Conservation (phyloP, 225 moss, liverwort and hornwort genomes). For the Anthoceros angustus region DNA sequence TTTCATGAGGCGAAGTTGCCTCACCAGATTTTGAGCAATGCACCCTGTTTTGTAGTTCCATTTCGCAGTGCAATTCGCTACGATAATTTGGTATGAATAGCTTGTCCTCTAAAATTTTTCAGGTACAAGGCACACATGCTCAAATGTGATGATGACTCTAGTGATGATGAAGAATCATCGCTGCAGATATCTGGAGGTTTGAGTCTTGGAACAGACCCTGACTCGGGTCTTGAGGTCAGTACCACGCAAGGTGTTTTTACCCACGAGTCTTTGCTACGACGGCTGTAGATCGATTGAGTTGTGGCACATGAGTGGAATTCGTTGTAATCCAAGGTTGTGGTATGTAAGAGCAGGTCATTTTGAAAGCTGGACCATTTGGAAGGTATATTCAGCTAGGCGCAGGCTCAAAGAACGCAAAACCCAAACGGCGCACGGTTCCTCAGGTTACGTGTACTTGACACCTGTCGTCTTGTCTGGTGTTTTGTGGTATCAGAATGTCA, state of each 20-base stretch:
- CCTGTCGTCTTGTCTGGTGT: not conserved
- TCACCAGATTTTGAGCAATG: not conserved
- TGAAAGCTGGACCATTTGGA: constrained; percentile 82
- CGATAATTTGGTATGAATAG: constrained; percentile 7
- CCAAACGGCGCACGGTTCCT: constrained; percentile 65
- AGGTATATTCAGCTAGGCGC: constrained; percentile 70
- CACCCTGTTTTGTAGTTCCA: not conserved
- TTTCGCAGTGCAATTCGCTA: not conserved
- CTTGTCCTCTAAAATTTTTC: constrained; percentile 5
- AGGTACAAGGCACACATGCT: constrained; percentile 69
- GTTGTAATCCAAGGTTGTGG: not conserved
- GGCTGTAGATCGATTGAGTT: not conserved
- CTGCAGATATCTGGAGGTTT: constrained; percentile 18
- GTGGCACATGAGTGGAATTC: no score
- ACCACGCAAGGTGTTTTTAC: not conserved
- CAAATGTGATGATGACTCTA: constrained; percentile 39
- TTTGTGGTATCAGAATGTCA: constrained; percentile 6
- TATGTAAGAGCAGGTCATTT: constrained; percentile 25
- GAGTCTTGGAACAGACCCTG: constrained; percentile 59
- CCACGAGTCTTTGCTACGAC: constrained; percentile 16
- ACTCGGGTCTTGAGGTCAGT: constrained; percentile 26
- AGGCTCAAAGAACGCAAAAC: constrained; percentile 61
- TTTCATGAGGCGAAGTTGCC: not conserved
- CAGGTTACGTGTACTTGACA: constrained; percentile 27
- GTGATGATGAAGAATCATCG: constrained; percentile 36